A percentile compares a stretch with the other conserved stretches of the same genome.
Conservation (phyloP, 106 monocot species). For the Cymbidium sinense region DNA sequence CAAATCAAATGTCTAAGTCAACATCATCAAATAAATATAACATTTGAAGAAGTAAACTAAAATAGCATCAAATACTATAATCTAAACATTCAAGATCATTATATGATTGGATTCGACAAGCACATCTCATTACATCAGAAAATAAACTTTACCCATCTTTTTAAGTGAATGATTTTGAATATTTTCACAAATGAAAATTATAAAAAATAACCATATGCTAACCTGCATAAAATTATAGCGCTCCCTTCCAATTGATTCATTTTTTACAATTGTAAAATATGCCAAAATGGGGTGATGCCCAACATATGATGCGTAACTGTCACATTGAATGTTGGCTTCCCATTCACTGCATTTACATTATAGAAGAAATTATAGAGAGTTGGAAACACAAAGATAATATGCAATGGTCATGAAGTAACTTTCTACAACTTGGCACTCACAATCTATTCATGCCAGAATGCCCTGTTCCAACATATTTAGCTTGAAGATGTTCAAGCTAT, state of each 20-base stretch:
- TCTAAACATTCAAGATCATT: neutral
- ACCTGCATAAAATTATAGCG: conserved; percentile 95
- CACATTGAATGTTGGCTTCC: neutral
- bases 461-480: conserved; percentile 85
- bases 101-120: neutral
- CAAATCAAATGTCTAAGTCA: neutral
- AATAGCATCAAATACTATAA: neutral
- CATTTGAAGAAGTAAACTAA: neutral
- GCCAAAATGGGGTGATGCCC: conserved; percentile 72
- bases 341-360: conserved; percentile 10
- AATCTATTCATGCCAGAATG: conserved; percentile 75
- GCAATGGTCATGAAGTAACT: neutral
- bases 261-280: conserved; percentile 75
- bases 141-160: neutral
- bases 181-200: neutral
- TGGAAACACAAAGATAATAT: neutral
- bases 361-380: neutral
- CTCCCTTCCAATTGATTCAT: conserved; percentile 88
- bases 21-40: neutral
- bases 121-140: neutral
- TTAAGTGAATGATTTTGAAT: neutral
- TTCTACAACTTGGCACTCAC: conserved; percentile 23
- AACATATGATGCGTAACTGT: conserved; percentile 64
- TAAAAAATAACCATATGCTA: neutral
- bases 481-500: conserved; percentile 93